phyloP scores from a whole-genome alignment of 2,329 filamentous ascomycete genomes.

The Fonsecaea pugnacius region DNA sequence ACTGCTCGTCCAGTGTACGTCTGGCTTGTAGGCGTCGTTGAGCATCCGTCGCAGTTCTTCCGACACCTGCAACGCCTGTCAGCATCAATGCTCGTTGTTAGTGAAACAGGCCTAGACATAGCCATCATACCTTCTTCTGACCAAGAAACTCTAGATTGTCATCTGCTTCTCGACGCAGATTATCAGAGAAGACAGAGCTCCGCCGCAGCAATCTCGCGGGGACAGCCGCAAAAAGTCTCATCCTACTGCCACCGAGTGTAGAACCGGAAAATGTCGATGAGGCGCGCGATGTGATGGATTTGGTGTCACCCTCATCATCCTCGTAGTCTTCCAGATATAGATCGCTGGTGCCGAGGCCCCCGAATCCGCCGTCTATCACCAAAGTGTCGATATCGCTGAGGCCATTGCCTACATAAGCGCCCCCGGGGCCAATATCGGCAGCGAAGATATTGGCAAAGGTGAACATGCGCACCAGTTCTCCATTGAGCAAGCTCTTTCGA shows the following conservation, averaged over 20 bases:
- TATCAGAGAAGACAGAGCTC: background rate
- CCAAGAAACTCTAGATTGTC: conserved; percentile 14
- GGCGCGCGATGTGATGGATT: conserved; percentile 3
- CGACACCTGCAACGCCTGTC: conserved; percentile 2
- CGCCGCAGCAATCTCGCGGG: background rate
- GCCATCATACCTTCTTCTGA: conserved; percentile 8
- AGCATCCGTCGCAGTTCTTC: conserved; percentile 16
- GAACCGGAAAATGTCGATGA: conserved; percentile 11
- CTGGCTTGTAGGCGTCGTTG: conserved; percentile 6
- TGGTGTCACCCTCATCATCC: background rate
- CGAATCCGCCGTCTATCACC: background rate
- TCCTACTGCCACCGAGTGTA: conserved; percentile 4
- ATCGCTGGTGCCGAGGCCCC: background rate
- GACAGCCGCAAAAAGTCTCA: background rate
- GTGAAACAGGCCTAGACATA: background rate
- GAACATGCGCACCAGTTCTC: conserved; percentile 11
- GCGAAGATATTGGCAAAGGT: background rate
- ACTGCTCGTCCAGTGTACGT: conserved; percentile 14
- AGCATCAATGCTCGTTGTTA: background rate
- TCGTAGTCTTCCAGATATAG: conserved; percentile 13
- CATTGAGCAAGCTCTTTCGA: background rate
- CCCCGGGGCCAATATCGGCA: background rate
- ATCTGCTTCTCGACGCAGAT: background rate
- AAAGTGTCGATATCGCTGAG: background rate
- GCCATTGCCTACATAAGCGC: background rate